Conservation (phyloP, 371 early-diverging fungal genomes). For the Mucor lusitanicus region DNA sequence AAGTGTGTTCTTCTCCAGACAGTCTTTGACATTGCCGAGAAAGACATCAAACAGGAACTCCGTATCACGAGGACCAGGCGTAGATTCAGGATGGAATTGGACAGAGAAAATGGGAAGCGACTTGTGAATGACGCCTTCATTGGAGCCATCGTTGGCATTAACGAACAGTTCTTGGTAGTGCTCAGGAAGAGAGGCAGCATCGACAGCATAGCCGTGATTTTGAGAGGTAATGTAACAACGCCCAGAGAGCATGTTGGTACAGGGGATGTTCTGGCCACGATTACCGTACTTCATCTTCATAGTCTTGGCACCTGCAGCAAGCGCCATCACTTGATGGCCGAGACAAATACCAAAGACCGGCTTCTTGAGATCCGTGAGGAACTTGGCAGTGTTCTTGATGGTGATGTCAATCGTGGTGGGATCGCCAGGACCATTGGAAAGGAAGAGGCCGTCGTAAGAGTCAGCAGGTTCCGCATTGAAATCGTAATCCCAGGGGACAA, state of each 20-base stretch:
- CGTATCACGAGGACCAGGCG: constrained; percentile 94
- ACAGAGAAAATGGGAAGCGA: constrained; percentile 78
- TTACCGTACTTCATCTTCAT: constrained; percentile 97
- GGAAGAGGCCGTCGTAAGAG: constrained; percentile 90
- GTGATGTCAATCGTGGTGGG: constrained; percentile 80
- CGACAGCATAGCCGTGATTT: constrained; percentile 94
- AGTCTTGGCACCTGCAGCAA: constrained; percentile 92
- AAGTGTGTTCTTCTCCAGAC: constrained; percentile 70
- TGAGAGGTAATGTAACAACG: constrained; percentile 95
- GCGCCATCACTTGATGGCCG: constrained; percentile 92
- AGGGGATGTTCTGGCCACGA: constrained; percentile 98
- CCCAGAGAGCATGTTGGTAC: constrained; percentile 91
- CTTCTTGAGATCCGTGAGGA: constrained; percentile 70
- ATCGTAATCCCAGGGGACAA: constrained; percentile 96
- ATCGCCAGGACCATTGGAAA: constrained; percentile 97
- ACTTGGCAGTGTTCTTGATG: constrained; percentile 69
- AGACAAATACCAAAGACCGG: constrained; percentile 98
- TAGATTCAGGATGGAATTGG: constrained; percentile 97
- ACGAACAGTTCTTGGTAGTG: constrained; percentile 86
- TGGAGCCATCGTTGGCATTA: constrained; percentile 94
- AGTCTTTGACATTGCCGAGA: constrained; percentile 74
- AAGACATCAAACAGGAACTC: constrained; percentile 85
- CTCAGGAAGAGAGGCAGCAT: constrained; percentile 63
- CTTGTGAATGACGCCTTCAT: constrained; percentile 89
- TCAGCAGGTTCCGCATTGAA: constrained; percentile 69